Base-by-base conservation (phyloP, 2,329 filamentous ascomycete genomes). In the Atkinsonella texensis region DNA sequence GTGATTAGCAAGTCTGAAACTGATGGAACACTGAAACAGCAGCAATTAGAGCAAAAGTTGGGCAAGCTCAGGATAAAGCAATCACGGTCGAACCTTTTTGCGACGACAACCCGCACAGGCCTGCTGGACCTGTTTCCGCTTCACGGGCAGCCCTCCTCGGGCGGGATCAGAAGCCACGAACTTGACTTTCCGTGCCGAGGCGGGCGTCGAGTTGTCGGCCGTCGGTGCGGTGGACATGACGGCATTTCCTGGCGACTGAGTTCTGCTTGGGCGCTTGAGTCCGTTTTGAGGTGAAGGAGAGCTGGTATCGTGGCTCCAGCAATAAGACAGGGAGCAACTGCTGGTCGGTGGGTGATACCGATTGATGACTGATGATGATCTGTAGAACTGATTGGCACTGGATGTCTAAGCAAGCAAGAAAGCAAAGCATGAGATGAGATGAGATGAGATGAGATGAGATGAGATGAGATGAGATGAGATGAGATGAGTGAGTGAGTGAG, bases 51-150 rank as follows among this genome's bases (percentile, higher is more conserved):
- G 39, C 32, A 12, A 11, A 11, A 20, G 31, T 5, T 10, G 10
- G 23, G 10, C 35, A 42, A 18, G 35, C 43, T 39, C 2, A 9
- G 15, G 50, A 45, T 33, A 8, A 45, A 20, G 8, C 3, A 17
- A 17, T 6, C 17, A 33, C 5, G 49, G 23, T 20, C 61, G 46
- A 48, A 76, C 75, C 69, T 81, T 81, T 54, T 74, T 74, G 47
- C 71, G 74, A 4, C 79, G 74, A 56, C 79, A 83, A 2, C 68
- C 64, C 0, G 70, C 67, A 55, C 79, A 83, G 4, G 79, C 79
- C 32, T 80, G 77, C 52, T 74, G 71, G 20, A 80, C 76, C 59
- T 82, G 79, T 56, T 78, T 78, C 48, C 79, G 68, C 65, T 83
- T 83, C 51, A 78, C 67, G 4, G 77, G 77, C 53, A 80, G 63